Evolutionary conservation across 805 yeast genomes (phyloP).

Genomic region (Saccharomycopsis sp.): DNA sequence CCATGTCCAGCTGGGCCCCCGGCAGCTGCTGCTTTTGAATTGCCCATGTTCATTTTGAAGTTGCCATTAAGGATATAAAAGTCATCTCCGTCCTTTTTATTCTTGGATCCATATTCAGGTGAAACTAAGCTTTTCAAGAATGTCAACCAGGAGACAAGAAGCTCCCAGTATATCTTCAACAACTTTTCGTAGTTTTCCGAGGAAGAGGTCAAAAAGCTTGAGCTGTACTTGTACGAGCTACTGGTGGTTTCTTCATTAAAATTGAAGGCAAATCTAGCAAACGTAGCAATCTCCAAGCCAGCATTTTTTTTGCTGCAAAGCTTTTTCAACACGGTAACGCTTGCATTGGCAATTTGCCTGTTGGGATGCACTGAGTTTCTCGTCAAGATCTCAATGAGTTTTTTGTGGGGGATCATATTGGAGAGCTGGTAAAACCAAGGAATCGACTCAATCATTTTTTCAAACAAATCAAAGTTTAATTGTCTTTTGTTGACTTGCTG

Average conservation of each 20-base stretch:
- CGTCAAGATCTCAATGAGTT: conserved; percentile 65
- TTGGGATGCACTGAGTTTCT: conserved; percentile 68
- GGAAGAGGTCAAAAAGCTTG: conserved; percentile 41
- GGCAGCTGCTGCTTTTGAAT: conserved; percentile 21
- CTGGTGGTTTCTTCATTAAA: conserved; percentile 26
- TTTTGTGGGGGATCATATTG: conserved; percentile 45
- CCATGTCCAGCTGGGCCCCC: conserved; percentile 13
- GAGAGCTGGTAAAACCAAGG: conserved; percentile 56
- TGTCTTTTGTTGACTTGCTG: conserved; percentile 23
- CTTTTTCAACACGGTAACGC: conserved; percentile 52
- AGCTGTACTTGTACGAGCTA: conserved; percentile 36
- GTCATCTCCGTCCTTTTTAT: conserved; percentile 24
- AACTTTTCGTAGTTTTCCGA: conserved; percentile 53
- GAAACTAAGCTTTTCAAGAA: conserved; percentile 37
- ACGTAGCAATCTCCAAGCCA: conserved; percentile 57
- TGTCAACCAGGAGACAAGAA: conserved; percentile 74
- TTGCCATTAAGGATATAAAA: conserved; percentile 21
- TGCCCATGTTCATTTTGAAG: conserved; percentile 19
- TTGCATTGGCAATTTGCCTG: conserved; percentile 50
- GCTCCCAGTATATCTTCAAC: conserved; percentile 64
- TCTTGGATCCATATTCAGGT: conserved; percentile 20
- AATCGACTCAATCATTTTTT: conserved; percentile 57
- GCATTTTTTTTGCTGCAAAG: conserved; percentile 66
- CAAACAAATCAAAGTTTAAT: conserved; percentile 51
- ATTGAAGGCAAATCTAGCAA: conserved; percentile 70